Conservation (phyloP, 83 land plant genomes). For the Thuja plicata region DNA sequence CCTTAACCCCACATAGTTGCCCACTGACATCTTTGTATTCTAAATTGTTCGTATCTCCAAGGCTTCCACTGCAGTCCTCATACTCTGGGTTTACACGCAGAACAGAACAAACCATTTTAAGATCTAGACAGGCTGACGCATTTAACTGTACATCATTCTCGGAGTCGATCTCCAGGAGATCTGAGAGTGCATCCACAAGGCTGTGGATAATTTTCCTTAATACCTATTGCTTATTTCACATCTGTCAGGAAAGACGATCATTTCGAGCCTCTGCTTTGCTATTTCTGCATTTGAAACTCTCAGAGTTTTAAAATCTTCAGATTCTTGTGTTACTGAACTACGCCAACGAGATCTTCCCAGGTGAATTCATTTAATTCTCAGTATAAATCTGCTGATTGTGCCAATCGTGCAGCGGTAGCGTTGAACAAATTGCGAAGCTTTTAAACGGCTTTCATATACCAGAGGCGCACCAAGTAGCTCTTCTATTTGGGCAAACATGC, state of each 20-base stretch:
- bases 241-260: slow-evolving; percentile 81
- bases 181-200: slow-evolving; percentile 65
- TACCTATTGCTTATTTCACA: slow-evolving; percentile 80
- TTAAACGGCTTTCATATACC: too few species aligned
- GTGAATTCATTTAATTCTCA: background rate
- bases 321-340: slow-evolving; percentile 35
- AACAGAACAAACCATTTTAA: slow-evolving; percentile 77
- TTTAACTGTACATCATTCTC: slow-evolving; percentile 76
- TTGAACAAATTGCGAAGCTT: too few species aligned
- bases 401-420: too few species aligned
- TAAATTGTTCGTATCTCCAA: slow-evolving; percentile 34
- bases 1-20: too few species aligned
- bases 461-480: too few species aligned
- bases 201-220: slow-evolving; percentile 63
- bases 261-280: slow-evolving; percentile 78
- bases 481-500: too few species aligned
- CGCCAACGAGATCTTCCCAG: slow-evolving; percentile 12
- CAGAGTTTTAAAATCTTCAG: slow-evolving; percentile 31
- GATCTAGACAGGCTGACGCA: slow-evolving; percentile 65
- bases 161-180: slow-evolving; percentile 81
- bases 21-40: slow-evolving; percentile 37
- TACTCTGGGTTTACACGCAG: slow-evolving; percentile 70
- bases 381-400: too few species aligned
- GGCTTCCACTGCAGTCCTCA: slow-evolving; percentile 44
- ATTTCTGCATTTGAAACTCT: slow-evolving; percentile 64